Base-by-base conservation (phyloP, 345 rosid species). In the Citrus cavaleriei region DNA sequence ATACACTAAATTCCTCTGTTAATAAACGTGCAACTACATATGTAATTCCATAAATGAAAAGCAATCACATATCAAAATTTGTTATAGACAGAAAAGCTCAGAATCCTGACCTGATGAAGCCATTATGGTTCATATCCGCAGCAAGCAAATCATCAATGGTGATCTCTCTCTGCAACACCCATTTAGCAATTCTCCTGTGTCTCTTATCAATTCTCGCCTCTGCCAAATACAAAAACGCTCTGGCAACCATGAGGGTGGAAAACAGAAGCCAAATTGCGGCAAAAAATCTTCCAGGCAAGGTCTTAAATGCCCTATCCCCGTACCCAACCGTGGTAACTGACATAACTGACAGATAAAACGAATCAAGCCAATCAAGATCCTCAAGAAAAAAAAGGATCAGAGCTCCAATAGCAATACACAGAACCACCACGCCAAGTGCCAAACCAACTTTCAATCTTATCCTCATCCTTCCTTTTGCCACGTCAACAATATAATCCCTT, bases 251-350 rank as follows among this genome's bases (percentile, higher is more conserved):
- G 30, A 91, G 83, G 0, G 97, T 90, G 0, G 97, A 93, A 27
- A 93, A 76, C 3, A 93, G 81, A 6, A 93, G 90, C 97, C 95
- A 93, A 78, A 81, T 74, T 4, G 91, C 90, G 1, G 97, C 97
- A 21, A 93, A 91, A 46, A 93, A 81, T 77, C 97, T 70, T 19
- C 97, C 97, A 1, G 83, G 35, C 27, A 90, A 70, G 3, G 95
- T 90, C 75, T 86, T 85, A 70, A 91, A 93, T 7, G 95, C 97
- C 61, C 85, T 76, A 70, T 93, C 95, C 5, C 93, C 95, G 24
- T 88, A 93, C 6, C 97, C 97, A 27, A 93, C 97, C 0, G 95
- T 93, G 0, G 97, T 93, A 1, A 93, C 95, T 5, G 97, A 93
- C 95, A 93, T 90, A 70, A 93, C 95, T 28, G 97, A 86, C 80